Evolutionary conservation across 768 basidiomycete species (phyloP), one percentile per base, ranked within the genome.

Genomic region (Omphalotus guepiniiformis): DNA sequence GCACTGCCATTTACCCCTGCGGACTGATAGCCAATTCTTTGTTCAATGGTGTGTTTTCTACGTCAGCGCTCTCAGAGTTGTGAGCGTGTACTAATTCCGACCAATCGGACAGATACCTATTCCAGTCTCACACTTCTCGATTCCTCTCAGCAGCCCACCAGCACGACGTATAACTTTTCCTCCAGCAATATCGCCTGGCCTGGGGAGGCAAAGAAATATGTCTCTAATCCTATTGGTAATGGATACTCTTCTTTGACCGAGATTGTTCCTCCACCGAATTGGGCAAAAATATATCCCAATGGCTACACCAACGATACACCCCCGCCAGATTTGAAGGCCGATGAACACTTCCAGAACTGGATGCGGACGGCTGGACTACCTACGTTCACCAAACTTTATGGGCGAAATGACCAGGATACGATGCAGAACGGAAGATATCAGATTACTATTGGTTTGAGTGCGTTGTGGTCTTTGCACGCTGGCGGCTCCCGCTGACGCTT

Each of bases 341-440:
- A 98, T 59, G 89, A 97, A 65, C 93, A 89, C 58, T 98, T 99
- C 73, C 95, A 98, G 67, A 94, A 95, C 62, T 99, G 96, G 96
- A 99, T 99, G 96, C 81, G 95, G 49, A 96, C 94, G 2, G 92
- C 96, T 1, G 96, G 95, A 11, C 66, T 98, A 39, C 96, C 96
- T 7, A 97, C 95, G 5, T 99, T 99, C 65, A 84, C 92, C 26
- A 98, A 99, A 68, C 71, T 99, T 18, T 97, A 88, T 59, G 93
- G 87, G 13, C 76, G 95, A 53, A 98, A 97, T 62, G 94, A 98
- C 58, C 64, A 79, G 23, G 75, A 85, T 42, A 70, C 66, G 19
- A 80, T 99, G 74, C 55, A 58, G 16, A 74, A 80, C 45, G 96
- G 93, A 6, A 73, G 65, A 25, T 98, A 98, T 63, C 70, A 76